These are phyloP conservation scores for Penicillium odoratum DNA, from an alignment of 495 filamentous ascomycete genomes.

Conservation along the genomic window DNA sequence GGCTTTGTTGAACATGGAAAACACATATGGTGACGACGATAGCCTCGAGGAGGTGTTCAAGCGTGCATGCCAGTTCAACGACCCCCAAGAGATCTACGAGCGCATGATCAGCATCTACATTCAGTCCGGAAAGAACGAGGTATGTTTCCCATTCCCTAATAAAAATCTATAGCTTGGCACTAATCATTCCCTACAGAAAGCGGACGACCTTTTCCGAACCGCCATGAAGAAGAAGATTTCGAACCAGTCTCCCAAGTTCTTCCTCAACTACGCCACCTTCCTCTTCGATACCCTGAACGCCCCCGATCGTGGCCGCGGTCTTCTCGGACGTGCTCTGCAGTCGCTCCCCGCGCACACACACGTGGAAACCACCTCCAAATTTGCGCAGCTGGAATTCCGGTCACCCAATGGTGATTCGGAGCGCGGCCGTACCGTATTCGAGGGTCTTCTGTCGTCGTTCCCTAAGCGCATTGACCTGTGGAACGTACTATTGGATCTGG, in stretches of 20 bases:
- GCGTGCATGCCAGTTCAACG: conserved; percentile 91
- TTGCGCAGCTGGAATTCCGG: conserved; percentile 87
- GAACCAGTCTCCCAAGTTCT: conserved; percentile 67
- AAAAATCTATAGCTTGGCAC: conserved; percentile 11
- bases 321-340: conserved; percentile 86
- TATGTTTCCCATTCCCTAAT: conserved; percentile 27
- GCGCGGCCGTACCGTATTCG: conserved; percentile 91
- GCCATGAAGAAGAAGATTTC: conserved; percentile 87
- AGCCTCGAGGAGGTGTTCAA: conserved; percentile 86
- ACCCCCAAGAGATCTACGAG: conserved; percentile 86
- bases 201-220: conserved; percentile 81
- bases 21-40: conserved; percentile 83
- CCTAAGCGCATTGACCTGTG: conserved; percentile 88
- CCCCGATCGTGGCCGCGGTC: conserved; percentile 71
- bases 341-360: conserved; percentile 71
- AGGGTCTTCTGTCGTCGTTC: conserved; percentile 78
- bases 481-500: conserved; percentile 87
- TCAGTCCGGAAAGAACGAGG: conserved; percentile 75
- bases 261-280: conserved; percentile 94
- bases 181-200: conserved; percentile 64
- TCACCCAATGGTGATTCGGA: conserved; percentile 81
- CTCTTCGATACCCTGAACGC: conserved; percentile 67
- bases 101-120: conserved; percentile 91
- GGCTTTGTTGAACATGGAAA: conserved; percentile 90
- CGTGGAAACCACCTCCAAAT: conserved; percentile 77